Conservation (phyloP, 768 basidiomycete species). For the Russula abietina region DNA sequence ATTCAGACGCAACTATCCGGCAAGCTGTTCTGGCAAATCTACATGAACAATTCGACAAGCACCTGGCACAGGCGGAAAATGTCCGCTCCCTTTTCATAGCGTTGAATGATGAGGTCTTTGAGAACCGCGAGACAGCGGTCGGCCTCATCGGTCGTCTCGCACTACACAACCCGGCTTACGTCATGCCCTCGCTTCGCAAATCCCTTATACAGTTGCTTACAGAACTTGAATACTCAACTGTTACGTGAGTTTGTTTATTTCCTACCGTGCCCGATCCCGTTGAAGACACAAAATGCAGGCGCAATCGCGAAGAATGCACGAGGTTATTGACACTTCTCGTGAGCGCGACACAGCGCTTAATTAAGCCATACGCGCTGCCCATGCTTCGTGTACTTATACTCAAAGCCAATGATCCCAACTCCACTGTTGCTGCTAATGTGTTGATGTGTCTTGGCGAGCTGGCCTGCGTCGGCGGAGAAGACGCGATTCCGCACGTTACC, state of each 20-base stretch:
- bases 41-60: slow-evolving; percentile 92
- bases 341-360: slow-evolving; percentile 85
- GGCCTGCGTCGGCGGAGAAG: slow-evolving; percentile 89
- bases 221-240: slow-evolving; percentile 92
- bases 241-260: slow-evolving; percentile 49
- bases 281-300: slow-evolving; percentile 40
- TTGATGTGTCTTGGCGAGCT: slow-evolving; percentile 93
- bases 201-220: slow-evolving; percentile 93
- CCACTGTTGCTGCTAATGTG: slow-evolving; percentile 87
- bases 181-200: slow-evolving; percentile 95
- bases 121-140: slow-evolving; percentile 89
- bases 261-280: neutral
- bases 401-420: slow-evolving; percentile 81
- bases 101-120: slow-evolving; percentile 93
- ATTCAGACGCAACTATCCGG: slow-evolving; percentile 52
- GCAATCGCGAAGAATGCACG: slow-evolving; percentile 88
- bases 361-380: slow-evolving; percentile 92
- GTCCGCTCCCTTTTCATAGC: slow-evolving; percentile 97
- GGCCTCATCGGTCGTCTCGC: slow-evolving; percentile 88
- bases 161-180: slow-evolving; percentile 94
- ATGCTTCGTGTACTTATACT: slow-evolving; percentile 89
- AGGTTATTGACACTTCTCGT: slow-evolving; percentile 84
- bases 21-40: slow-evolving; percentile 80
- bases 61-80: slow-evolving; percentile 95
- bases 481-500: slow-evolving; percentile 73